Percentiles rank a stretch among this genome's conserved stretches.
These are phyloP conservation scores for Orbilia brochopaga DNA, from an alignment of 2,329 filamentous ascomycete genomes.

Conservation along the genomic window DNA sequence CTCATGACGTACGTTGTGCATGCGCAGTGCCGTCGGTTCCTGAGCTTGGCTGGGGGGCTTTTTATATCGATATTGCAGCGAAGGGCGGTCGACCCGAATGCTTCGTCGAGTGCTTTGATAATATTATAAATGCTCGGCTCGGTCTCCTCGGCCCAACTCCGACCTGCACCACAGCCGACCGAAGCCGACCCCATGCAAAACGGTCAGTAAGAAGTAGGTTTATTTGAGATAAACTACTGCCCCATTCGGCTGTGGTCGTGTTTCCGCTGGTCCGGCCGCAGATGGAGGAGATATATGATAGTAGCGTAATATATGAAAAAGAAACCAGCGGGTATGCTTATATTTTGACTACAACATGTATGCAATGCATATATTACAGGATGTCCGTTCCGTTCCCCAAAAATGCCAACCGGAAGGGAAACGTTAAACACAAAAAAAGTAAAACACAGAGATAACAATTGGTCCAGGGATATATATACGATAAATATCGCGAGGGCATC, in stretches of 20 bases:
- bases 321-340: not conserved
- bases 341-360: not conserved
- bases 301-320: not conserved
- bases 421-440: constrained; percentile 10
- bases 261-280: not conserved
- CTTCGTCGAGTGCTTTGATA: not conserved
- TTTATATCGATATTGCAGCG: too few species aligned
- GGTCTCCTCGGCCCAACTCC: not conserved
- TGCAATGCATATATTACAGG: constrained; percentile 2
- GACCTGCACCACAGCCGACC: not conserved
- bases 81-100: not conserved
- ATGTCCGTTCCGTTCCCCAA: constrained; percentile 37
- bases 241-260: not conserved
- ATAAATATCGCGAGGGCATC: too few species aligned
- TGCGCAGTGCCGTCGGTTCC: not conserved
- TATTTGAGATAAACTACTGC: too few species aligned
- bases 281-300: too few species aligned
- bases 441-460: not conserved
- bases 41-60: not conserved
- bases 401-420: constrained; percentile 14
- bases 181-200: not conserved
- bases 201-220: too few species aligned
- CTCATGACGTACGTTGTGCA: not conserved
- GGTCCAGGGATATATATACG: too few species aligned
- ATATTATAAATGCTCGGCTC: not conserved